phyloP scores from a whole-genome alignment of 257 asterid genomes.

The Solanum pimpinellifolium region DNA sequence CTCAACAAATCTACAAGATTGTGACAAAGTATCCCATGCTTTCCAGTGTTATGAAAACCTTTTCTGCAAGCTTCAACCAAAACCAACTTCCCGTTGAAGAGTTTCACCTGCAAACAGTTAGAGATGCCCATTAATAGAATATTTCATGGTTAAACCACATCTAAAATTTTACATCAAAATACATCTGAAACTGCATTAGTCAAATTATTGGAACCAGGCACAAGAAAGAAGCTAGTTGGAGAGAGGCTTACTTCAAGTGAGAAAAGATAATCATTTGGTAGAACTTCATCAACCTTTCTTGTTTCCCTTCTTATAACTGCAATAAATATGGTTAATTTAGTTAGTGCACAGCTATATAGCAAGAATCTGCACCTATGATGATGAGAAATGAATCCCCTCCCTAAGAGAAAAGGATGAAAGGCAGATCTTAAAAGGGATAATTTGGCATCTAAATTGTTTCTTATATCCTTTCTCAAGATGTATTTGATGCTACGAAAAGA shows the following conservation, averaged over 20 bases:
- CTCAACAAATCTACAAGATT: constrained; percentile 86
- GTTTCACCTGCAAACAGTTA: constrained; percentile 55
- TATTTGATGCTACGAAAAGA: neutral
- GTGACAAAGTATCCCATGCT: constrained; percentile 75
- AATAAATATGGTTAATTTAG: neutral
- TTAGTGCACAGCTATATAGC: neutral
- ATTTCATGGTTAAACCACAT: neutral
- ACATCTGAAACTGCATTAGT: neutral
- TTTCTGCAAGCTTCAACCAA: constrained; percentile 60
- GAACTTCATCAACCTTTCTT: constrained; percentile 35
- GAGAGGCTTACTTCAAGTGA: constrained; percentile 55
- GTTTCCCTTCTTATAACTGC: constrained; percentile 58
- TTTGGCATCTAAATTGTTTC: neutral
- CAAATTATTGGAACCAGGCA: neutral
- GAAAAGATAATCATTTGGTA: constrained; percentile 56
- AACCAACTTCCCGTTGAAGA: constrained; percentile 74
- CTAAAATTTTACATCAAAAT: neutral
- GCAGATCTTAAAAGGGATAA: neutral
- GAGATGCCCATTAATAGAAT: neutral
- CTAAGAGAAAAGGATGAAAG: neutral
- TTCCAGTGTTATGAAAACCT: constrained; percentile 65
- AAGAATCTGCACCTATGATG: neutral
- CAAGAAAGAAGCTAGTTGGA: neutral
- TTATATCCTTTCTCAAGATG: neutral
- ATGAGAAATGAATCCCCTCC: neutral